Evolutionary conservation across 2,329 filamentous ascomycete species (phyloP), one percentile per base, ranked within the genome.

Genomic region (Aspergillus sergii): DNA sequence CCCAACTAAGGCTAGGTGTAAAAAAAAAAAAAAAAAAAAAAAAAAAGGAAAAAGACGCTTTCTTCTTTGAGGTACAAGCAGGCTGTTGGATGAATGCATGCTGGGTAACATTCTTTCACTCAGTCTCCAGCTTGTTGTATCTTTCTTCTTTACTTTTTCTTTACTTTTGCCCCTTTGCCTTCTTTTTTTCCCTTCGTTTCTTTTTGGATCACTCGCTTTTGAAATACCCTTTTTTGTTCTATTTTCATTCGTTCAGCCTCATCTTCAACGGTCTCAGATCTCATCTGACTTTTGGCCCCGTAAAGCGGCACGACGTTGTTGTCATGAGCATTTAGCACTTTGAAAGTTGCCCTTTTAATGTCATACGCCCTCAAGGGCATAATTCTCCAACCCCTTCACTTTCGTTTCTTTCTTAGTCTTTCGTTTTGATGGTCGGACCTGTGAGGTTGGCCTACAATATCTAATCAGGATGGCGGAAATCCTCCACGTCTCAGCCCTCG

Each of bases 381-480:
- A 19, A 36, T 46, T 26, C 21, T 57, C 41, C 54, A 41, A 46
- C 60, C 41, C 39, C 46, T 59, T 51, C 57, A 43, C 55, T 23
- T 16, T 58, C 48, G 57, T 50, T 50, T 45, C 30, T 32, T n/a
- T 30, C 21, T 51, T 30, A 55, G 62, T 66, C 63, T 60, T 36
- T 69, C 67, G 54, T 64, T 64, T 50, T 45, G 26, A 30, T 36
- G 26, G 51, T 45, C 60, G 28, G 53, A 48, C n/a, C 43, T 51
- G 26, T 41, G 46, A 23, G 39, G 23, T 30, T 63, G 58, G 21
- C 61, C 60, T 57, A 59, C 64, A 67, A 68, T 69, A 61, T 58
- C 56, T 69, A 70, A 67, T 65, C 59, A 55, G 32, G 21, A 76
- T 78, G 75, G 66, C 66, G 11, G 43, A 70, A 57, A 76, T 76